These are phyloP conservation scores for Hamamelis virginiana DNA, from an alignment of 164 flowering plant genomes.

Conservation along the genomic window DNA sequence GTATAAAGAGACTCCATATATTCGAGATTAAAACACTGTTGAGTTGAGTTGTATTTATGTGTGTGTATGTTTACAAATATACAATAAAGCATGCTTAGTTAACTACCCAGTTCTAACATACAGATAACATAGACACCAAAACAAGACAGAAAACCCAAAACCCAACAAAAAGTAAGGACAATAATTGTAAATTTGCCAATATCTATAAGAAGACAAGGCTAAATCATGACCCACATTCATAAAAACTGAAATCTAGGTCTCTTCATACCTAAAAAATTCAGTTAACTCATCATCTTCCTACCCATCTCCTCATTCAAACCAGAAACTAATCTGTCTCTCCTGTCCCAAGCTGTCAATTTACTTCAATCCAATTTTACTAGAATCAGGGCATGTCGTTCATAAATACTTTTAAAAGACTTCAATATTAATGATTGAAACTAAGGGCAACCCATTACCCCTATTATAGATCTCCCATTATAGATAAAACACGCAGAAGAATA, in stretches of 20 bases:
- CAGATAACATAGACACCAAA: background rate
- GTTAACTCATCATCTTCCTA: background rate
- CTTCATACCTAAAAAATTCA: slow-evolving; percentile 2
- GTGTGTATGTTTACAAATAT: background rate
- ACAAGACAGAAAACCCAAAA: background rate
- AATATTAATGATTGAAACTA: background rate
- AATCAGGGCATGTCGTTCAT: background rate
- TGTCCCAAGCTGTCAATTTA: background rate
- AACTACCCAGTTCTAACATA: background rate
- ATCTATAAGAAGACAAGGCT: background rate
- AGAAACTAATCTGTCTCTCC: background rate
- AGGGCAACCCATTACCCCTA: background rate
- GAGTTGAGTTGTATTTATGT: no score
- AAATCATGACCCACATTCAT: background rate
- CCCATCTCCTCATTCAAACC: background rate
- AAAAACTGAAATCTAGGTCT: background rate
- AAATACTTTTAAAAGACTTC: background rate
- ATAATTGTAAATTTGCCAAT: background rate
- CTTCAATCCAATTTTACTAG: background rate
- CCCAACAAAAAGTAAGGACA: background rate
- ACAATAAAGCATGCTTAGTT: background rate
- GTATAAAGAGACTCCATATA: no score
- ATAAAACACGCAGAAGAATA: background rate
- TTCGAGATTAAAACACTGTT: no score
- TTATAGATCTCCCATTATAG: background rate